Evolutionary conservation across 768 basidiomycete genomes (phyloP).

Genomic region (Artomyces pyxidatus): DNA sequence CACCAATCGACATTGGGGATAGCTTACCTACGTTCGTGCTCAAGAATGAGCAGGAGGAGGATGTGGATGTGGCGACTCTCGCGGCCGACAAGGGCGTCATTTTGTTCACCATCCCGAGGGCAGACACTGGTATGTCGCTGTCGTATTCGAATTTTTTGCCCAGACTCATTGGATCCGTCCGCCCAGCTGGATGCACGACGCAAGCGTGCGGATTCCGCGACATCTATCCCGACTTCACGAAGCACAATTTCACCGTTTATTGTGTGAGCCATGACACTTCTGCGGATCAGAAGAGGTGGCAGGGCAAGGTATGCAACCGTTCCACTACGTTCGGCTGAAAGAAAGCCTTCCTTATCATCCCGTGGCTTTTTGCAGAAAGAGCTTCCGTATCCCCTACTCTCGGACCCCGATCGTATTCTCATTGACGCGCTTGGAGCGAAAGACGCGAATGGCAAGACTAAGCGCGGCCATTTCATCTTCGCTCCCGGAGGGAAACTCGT

Average conservation of each 20-base stretch:
- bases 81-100: conserved; percentile 68
- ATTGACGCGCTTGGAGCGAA: conserved; percentile 74
- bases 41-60: conserved; percentile 80
- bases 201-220: conserved; percentile 94
- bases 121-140: conserved; percentile 64
- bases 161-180: conserved; percentile 1
- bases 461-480: conserved; percentile 91
- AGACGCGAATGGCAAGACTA: conserved; percentile 64
- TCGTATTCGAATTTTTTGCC: not conserved
- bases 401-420: conserved; percentile 77
- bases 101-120: conserved; percentile 78
- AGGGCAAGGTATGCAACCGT: conserved; percentile 56
- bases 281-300: conserved; percentile 73
- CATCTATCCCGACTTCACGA: conserved; percentile 65
- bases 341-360: conserved; percentile 4
- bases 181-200: conserved; percentile 76
- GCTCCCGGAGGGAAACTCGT: conserved; percentile 85
- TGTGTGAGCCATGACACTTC: conserved; percentile 79
- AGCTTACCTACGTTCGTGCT: conserved; percentile 63
- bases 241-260: conserved; percentile 63
- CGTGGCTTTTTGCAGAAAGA: conserved; percentile 45
- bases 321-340: not conserved
- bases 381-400: conserved; percentile 80
- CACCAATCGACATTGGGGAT: conserved; percentile 62
- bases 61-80: conserved; percentile 59